phyloP scores from a whole-genome alignment of 2,329 filamentous ascomycete species.

The Monosporascus sp. region DNA sequence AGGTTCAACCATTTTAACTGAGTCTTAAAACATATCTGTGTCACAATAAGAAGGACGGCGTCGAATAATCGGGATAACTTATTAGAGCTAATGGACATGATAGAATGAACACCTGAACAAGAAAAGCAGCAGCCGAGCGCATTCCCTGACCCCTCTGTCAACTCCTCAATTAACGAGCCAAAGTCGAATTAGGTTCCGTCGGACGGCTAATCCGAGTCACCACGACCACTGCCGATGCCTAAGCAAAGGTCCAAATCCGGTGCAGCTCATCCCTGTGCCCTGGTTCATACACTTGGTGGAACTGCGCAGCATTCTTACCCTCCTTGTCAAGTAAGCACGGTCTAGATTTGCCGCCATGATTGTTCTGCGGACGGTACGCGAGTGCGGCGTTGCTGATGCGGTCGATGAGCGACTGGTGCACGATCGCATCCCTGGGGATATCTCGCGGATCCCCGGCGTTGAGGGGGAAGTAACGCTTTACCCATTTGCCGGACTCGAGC shows the following conservation, averaged over 20 bases:
- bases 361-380: conserved; percentile 27
- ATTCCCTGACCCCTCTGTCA: too few species aligned
- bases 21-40: too few species aligned
- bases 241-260: neutral
- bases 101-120: too few species aligned
- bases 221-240: too few species aligned
- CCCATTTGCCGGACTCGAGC: conserved; percentile 26
- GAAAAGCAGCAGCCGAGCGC: too few species aligned
- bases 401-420: conserved; percentile 33
- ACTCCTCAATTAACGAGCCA: too few species aligned
- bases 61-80: too few species aligned
- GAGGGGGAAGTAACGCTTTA: conserved; percentile 31
- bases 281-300: neutral
- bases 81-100: too few species aligned
- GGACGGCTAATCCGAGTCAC: too few species aligned
- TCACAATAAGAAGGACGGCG: too few species aligned
- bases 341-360: conserved; percentile 20
- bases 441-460: conserved; percentile 32
- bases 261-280: neutral
- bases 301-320: neutral
- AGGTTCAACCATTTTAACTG: too few species aligned
- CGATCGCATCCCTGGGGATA: conserved; percentile 32
- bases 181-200: too few species aligned
- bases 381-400: conserved; percentile 22
- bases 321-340: neutral